Conservation (phyloP, 2,329 filamentous ascomycete species). For the Sporothrix globosa region DNA sequence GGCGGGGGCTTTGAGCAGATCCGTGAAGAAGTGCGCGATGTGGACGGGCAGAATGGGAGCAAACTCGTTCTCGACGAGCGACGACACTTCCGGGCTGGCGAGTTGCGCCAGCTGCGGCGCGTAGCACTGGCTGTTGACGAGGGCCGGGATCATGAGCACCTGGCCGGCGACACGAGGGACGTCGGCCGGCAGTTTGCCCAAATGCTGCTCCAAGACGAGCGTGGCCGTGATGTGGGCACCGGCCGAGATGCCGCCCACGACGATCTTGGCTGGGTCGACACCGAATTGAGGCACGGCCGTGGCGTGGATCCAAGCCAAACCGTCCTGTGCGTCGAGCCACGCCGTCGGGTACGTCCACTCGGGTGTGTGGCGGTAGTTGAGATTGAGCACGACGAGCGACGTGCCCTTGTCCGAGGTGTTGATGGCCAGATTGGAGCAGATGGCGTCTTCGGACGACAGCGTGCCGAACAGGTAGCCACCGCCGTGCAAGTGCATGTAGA, state of each 20-base stretch:
- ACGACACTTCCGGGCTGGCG: conserved; percentile 47
- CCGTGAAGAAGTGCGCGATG: conserved; percentile 43
- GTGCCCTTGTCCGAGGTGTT: conserved; percentile 34
- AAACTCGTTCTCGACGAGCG: conserved; percentile 41
- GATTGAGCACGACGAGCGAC: conserved; percentile 40
- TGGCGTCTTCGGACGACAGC: conserved; percentile 56
- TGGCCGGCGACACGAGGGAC: conserved; percentile 48
- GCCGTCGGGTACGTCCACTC: conserved; percentile 56
- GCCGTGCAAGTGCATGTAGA: conserved; percentile 37
- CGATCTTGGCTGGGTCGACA: conserved; percentile 43
- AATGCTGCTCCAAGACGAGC: conserved; percentile 29
- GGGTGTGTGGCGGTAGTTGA: conserved; percentile 64
- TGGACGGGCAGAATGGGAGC: conserved; percentile 55
- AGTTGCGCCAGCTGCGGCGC: conserved; percentile 42
- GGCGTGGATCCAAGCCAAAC: conserved; percentile 57
- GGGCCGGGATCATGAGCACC: conserved; percentile 41
- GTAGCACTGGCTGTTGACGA: conserved; percentile 41
- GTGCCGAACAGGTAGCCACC: conserved; percentile 57
- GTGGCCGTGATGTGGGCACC: conserved; percentile 38
- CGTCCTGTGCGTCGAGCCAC: conserved; percentile 58
- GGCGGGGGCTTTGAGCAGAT: conserved; percentile 39
- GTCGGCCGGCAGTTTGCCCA: conserved; percentile 39
- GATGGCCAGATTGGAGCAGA: conserved; percentile 53
- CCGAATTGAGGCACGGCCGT: conserved; percentile 41
- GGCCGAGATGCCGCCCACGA: conserved; percentile 47